Evolutionary conservation across 1,284 basidiomycete genomes (phyloP).

Genomic region (Athelia psychrophila): DNA sequence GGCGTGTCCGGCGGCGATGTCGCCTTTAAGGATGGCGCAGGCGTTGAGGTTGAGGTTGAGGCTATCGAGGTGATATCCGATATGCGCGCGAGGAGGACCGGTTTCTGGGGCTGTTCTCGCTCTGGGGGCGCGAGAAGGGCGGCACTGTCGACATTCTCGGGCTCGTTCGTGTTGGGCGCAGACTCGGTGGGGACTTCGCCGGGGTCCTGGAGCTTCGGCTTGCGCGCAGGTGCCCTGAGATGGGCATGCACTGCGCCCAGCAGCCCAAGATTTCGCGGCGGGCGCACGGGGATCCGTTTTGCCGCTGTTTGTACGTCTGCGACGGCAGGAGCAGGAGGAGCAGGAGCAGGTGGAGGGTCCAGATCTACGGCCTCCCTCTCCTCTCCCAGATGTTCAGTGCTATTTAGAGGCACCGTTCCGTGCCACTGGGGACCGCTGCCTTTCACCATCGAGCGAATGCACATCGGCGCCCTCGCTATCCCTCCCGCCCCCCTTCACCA

Average conservation of each 20-base stretch:
- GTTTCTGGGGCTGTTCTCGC: neutral
- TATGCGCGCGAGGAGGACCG: slow-evolving; percentile 18
- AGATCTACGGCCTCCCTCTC: too few species aligned
- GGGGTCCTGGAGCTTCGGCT: slow-evolving; percentile 12
- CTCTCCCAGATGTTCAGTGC: neutral
- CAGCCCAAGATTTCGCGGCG: slow-evolving; percentile 27
- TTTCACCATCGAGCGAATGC: too few species aligned
- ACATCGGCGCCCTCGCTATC: too few species aligned
- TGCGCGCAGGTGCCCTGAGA: slow-evolving; percentile 23
- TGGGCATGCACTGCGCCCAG: slow-evolving; percentile 50
- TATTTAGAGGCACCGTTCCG: too few species aligned
- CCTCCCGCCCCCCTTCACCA: neutral
- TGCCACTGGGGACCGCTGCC: too few species aligned
- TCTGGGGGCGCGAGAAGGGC: neutral
- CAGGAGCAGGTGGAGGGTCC: neutral
- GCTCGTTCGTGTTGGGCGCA: slow-evolving; percentile 4
- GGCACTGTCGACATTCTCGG: slow-evolving; percentile 1
- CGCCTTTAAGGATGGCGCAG: neutral
- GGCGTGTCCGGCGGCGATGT: slow-evolving; percentile 3
- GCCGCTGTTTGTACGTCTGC: neutral
- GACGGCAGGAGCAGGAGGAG: neutral
- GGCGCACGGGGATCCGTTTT: neutral
- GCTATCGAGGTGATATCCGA: slow-evolving; percentile 4
- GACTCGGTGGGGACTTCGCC: slow-evolving; percentile 10
- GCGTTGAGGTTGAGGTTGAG: neutral